Conservation (phyloP, 345 rosid genomes). For the Sisymbrium altissimum region DNA sequence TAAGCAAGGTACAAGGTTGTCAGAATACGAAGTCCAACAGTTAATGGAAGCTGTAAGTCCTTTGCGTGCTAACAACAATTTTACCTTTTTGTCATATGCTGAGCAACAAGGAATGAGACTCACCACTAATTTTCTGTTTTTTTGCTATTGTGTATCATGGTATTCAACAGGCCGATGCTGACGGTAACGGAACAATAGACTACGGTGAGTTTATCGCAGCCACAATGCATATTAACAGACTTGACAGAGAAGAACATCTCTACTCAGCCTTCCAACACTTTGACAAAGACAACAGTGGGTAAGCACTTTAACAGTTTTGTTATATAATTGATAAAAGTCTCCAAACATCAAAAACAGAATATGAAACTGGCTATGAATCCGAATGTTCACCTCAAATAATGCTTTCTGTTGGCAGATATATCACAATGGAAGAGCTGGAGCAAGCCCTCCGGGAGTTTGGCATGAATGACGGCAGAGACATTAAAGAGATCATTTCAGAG, state of each 20-base stretch:
- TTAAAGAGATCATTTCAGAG: conserved; percentile 53
- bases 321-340: not conserved
- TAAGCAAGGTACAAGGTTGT: conserved; percentile 55
- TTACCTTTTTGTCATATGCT: conserved; percentile 7
- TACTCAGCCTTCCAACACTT: conserved; percentile 73
- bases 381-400: conserved; percentile 1
- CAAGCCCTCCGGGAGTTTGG: conserved; percentile 57
- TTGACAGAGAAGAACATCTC: conserved; percentile 74
- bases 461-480: conserved; percentile 56
- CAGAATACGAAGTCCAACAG: conserved; percentile 57
- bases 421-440: conserved; percentile 61
- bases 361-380: not conserved
- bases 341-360: not conserved
- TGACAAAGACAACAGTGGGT: conserved; percentile 80
- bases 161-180: conserved; percentile 46
- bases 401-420: conserved; percentile 35
- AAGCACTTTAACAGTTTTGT: conserved; percentile 12
- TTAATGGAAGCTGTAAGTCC: conserved; percentile 60
- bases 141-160: not conserved
- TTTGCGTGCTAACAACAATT: not conserved
- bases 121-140: not conserved
- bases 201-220: conserved; percentile 62
- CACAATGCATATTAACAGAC: conserved; percentile 60
- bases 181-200: conserved; percentile 58
- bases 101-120: conserved; percentile 1